Evolutionary conservation across 345 rosid genomes (phyloP).

Genomic region (Gynandropsis gynandra): DNA sequence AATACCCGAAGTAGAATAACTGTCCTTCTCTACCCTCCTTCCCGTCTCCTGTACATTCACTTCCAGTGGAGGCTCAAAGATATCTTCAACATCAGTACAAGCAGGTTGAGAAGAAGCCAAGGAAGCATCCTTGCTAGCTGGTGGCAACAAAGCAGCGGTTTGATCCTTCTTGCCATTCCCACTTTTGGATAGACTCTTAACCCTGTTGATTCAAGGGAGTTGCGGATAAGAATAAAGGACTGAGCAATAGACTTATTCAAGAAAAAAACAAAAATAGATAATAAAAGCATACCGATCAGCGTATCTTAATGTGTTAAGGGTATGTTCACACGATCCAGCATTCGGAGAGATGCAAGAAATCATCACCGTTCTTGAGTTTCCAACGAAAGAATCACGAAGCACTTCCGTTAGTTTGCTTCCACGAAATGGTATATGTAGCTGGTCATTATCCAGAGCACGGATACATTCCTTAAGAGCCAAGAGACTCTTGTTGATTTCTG

Average conservation of each 20-base stretch:
- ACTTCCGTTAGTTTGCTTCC: slow-evolving; percentile 98
- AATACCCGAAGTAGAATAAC: slow-evolving; percentile 19
- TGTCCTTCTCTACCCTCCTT: slow-evolving; percentile 59
- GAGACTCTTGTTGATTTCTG: slow-evolving; percentile 91
- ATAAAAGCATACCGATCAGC: slow-evolving; percentile 65
- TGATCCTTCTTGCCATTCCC: slow-evolving; percentile 79
- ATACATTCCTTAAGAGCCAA: slow-evolving; percentile 97
- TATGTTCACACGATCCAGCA: slow-evolving; percentile 93
- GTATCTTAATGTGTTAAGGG: slow-evolving; percentile 90
- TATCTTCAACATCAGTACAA: slow-evolving; percentile 43
- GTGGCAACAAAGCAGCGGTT: slow-evolving; percentile 37
- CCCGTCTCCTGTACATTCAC: slow-evolving; percentile 46
- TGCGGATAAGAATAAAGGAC: not conserved
- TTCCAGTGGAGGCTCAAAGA: slow-evolving; percentile 49
- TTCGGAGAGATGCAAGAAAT: slow-evolving; percentile 96
- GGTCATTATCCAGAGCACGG: slow-evolving; percentile 94
- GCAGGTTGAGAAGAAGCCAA: slow-evolving; percentile 38
- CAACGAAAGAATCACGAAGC: slow-evolving; percentile 92
- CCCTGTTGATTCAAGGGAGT: slow-evolving; percentile 46
- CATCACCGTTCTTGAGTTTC: slow-evolving; percentile 94
- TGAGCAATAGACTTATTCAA: not conserved
- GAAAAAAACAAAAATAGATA: slow-evolving; percentile 1
- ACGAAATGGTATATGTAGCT: slow-evolving; percentile 90
- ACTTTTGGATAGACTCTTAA: slow-evolving; percentile 89
- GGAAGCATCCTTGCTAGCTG: slow-evolving; percentile 45